These are phyloP conservation scores for Fusarium pseudograminearum DNA, from an alignment of 2,329 filamentous ascomycete genomes.

Conservation along the genomic window DNA sequence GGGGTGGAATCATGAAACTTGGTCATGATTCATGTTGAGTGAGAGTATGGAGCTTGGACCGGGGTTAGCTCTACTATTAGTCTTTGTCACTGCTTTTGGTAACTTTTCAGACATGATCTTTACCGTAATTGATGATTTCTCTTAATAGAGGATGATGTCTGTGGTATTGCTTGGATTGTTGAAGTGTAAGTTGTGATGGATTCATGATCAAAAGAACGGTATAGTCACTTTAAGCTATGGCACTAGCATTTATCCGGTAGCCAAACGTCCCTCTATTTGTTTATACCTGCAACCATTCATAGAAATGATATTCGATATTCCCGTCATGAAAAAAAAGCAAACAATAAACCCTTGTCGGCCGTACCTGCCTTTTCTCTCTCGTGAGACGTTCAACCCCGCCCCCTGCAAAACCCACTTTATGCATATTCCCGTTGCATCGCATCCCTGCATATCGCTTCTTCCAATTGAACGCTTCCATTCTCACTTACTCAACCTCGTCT, in stretches of 20 bases:
- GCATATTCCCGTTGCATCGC: conserved; percentile 36
- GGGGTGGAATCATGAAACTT: conserved; percentile 32
- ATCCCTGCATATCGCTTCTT: conserved; percentile 23
- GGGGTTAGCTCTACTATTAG: not conserved
- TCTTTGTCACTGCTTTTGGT: conserved; percentile 1
- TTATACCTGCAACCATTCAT: conserved; percentile 5
- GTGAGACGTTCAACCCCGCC: conserved; percentile 32
- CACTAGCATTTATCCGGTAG: no score
- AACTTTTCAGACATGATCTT: not conserved
- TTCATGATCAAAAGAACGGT: conserved; percentile 3
- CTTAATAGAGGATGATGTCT: not conserved
- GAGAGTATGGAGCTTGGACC: conserved; percentile 40
- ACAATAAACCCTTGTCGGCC: conserved; percentile 25
- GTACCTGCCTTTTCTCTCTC: conserved; percentile 17
- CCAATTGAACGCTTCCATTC: conserved; percentile 4
- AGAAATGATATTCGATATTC: conserved; percentile 35
- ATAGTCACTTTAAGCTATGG: not conserved
- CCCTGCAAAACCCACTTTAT: conserved; percentile 41
- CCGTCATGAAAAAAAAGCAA: conserved; percentile 12
- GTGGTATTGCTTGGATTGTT: not conserved
- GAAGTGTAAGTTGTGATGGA: conserved; percentile 4
- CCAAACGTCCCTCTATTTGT: conserved; percentile 1
- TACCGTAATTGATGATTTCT: conserved; percentile 2
- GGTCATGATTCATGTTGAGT: conserved; percentile 33
- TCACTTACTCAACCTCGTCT: not conserved